Base-by-base conservation (phyloP, 2,329 filamentous ascomycete genomes). In the Calonectria pseudoreteaudii region DNA sequence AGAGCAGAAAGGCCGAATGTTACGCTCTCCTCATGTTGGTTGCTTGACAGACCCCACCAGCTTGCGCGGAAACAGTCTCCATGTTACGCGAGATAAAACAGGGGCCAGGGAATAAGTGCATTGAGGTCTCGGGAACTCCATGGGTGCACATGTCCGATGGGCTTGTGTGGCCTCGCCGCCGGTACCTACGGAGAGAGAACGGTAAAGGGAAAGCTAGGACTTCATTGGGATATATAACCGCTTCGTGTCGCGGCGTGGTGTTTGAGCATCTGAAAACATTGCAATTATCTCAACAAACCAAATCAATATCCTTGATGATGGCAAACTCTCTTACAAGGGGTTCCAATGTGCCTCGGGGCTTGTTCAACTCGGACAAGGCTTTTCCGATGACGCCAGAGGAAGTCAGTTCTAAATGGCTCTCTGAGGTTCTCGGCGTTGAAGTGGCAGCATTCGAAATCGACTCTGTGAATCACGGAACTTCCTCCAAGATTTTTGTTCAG, bases 401-500 rank as follows among this genome's bases (percentile, higher is more conserved):
- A 20, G 30, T 73, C 23, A 73, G 50, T 5, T 28, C 67, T 11
- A 31, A 70, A 30, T 73, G 67, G 71, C 67, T 73, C 36, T 66
- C 71, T 4, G 38, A 70, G 11, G 71, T 18, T 20, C 67, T 73
- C 34, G 67, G n/a, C 2, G 71, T 67, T 5, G 20, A 56, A 20
- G 66, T 73, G 30, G 60, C 31, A n/a, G 41, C n/a, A 20, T 70
- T 70, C n/a, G 18, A 44, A 18, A 41, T 62, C 26, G 52, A 50
- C 16, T 66, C 67, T 13, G 67, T 70, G 1, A 38, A 50, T 11
- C 62, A 70, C 31, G 67, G 71, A 36, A 70, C 67, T 11, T 66
- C 71, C 14, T 73, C 71, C 4, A 73, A 73, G 60, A n/a, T 73
- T 44, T 73, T 73, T 50, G 49, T 70, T 7, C 44, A 41, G 20